phyloP scores from a whole-genome alignment of 1,284 basidiomycete genomes.

The Sanghuangporus sanghuang region DNA sequence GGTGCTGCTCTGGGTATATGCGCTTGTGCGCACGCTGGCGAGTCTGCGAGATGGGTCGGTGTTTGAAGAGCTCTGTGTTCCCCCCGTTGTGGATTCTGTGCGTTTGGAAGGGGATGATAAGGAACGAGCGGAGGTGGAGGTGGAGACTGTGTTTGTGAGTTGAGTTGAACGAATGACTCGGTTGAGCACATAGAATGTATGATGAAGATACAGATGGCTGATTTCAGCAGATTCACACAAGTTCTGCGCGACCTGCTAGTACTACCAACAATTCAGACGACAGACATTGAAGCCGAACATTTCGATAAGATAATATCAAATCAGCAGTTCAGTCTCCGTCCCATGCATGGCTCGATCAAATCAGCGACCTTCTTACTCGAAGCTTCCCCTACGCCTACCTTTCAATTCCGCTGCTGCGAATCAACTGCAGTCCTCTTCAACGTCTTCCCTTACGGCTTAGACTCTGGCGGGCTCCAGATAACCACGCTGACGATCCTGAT shows the following conservation, averaged over 20 bases:
- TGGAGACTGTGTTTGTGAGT: not conserved
- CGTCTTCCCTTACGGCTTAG: conserved; percentile 49
- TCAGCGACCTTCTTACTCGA: too few species aligned
- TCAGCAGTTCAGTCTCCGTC: too few species aligned
- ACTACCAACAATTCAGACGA: too few species aligned
- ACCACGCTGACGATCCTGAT: conserved; percentile 55
- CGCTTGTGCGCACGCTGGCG: conserved; percentile 38
- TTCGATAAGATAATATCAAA: too few species aligned
- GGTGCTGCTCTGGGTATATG: conserved; percentile 50
- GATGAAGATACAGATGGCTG: not conserved
- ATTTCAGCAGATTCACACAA: too few species aligned
- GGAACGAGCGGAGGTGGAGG: not conserved
- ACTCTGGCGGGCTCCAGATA: conserved; percentile 32
- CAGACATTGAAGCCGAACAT: too few species aligned
- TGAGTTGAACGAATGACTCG: not conserved
- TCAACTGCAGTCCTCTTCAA: conserved; percentile 48
- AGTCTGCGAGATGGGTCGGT: conserved; percentile 35
- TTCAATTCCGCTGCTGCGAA: conserved; percentile 24
- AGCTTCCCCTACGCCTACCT: too few species aligned
- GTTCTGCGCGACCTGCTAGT: too few species aligned
- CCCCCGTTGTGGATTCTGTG: not conserved
- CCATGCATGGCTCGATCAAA: too few species aligned
- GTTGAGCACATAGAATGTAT: not conserved
- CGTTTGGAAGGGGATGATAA: not conserved
- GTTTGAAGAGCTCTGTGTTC: conserved; percentile 30